Evolutionary conservation across 2,329 filamentous ascomycete species (phyloP).

Genomic region (Hypoxylon sp.): DNA sequence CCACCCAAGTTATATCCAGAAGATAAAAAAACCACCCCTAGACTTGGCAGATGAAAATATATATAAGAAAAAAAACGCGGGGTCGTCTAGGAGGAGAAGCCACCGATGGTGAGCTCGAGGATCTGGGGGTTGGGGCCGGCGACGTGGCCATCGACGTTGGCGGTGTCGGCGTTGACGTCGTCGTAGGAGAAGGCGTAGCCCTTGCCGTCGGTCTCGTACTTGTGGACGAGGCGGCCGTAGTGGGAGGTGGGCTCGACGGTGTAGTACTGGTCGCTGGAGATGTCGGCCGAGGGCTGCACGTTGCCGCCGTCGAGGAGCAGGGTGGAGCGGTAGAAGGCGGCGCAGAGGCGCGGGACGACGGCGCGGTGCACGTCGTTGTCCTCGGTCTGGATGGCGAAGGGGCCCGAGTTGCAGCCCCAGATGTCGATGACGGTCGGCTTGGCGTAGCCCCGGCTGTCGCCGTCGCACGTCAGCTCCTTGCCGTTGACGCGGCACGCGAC

Average conservation of each 20-base stretch:
- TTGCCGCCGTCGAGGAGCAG: slow-evolving; percentile 56
- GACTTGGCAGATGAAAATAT: too few species aligned
- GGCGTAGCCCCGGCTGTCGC: slow-evolving; percentile 53
- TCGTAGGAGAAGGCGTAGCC: slow-evolving; percentile 75
- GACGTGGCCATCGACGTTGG: slow-evolving; percentile 63
- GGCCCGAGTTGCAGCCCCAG: slow-evolving; percentile 60
- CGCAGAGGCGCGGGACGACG: slow-evolving; percentile 58
- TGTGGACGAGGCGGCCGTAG: slow-evolving; percentile 68
- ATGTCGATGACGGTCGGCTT: slow-evolving; percentile 57
- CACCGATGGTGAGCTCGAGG: slow-evolving; percentile 58
- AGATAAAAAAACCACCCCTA: too few species aligned
- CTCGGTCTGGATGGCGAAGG: slow-evolving; percentile 49
- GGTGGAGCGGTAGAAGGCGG: slow-evolving; percentile 58
- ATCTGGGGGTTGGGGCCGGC: slow-evolving; percentile 54
- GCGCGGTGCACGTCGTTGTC: slow-evolving; percentile 54
- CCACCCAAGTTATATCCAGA: too few species aligned
- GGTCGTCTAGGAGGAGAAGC: slow-evolving; percentile 49
- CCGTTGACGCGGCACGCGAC: slow-evolving; percentile 51
- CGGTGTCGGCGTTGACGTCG: slow-evolving; percentile 67
- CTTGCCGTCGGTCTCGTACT: slow-evolving; percentile 63
- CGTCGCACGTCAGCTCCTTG: slow-evolving; percentile 50
- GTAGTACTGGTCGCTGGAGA: slow-evolving; percentile 57
- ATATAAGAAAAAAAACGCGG: too few species aligned
- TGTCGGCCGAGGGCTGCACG: slow-evolving; percentile 52
- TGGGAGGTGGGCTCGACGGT: slow-evolving; percentile 56